Conservation (phyloP, 257 asterid species). For the Solanum dulcamara region DNA sequence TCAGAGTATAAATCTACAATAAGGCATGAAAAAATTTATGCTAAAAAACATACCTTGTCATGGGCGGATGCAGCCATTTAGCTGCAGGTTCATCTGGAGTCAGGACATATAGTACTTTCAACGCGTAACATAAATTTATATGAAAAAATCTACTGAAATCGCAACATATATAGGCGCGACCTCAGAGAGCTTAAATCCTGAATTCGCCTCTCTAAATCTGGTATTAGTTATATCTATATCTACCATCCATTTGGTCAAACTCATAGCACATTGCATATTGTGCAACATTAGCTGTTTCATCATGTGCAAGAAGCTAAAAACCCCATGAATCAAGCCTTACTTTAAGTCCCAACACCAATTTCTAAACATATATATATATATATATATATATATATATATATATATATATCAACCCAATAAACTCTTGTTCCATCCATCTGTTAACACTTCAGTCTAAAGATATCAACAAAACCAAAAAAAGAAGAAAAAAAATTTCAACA, state of each 20-base stretch:
- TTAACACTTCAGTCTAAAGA: neutral
- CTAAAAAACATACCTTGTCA: neutral
- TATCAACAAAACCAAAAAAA: neutral
- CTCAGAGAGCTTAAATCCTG: neutral
- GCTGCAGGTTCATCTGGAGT: too few relatives aligned
- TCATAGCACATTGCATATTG: neutral
- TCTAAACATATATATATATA: constrained; percentile 12
- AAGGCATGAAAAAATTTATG: neutral
- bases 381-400: too few relatives aligned
- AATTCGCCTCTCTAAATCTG: neutral
- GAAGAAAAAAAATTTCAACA: neutral
- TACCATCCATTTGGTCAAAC: neutral
- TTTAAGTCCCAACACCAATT: neutral
- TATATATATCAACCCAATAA: constrained; percentile 8
- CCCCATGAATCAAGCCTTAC: constrained; percentile 19
- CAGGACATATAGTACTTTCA: too few relatives aligned
- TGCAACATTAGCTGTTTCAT: neutral
- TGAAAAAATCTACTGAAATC: too few relatives aligned
- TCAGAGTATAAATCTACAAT: neutral
- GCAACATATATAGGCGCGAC: neutral
- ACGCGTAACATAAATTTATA: too few relatives aligned
- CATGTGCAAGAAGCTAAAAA: constrained; percentile 7
- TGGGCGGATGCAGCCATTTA: neutral
- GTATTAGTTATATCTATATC: neutral
- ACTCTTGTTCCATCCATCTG: neutral